Evolutionary conservation across 164 flowering plant species (phyloP), one percentile per base, ranked within the genome.

Genomic region (Vitis labrusca): DNA sequence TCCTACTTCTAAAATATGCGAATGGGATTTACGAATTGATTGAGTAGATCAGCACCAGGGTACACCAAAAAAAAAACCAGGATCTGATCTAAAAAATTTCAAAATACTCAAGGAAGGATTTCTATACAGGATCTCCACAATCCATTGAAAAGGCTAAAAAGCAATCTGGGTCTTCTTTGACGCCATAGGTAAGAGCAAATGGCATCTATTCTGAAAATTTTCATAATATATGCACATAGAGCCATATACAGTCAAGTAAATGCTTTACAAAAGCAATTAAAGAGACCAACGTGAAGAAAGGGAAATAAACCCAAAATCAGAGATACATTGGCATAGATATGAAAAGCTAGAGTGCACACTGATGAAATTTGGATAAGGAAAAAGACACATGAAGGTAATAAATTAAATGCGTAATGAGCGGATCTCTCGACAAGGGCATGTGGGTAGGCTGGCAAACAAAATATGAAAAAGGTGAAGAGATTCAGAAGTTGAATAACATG

Each of bases 401-500:
- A 57, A 67, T 19, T 63, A 71, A 65, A 62, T 55, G 75, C 82
- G 76, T 60, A 37, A 65, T 23, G 66, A 67, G 69, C 75, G 81
- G 83, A 83, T 81, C 82, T 79, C 7, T 48, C 5, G 53, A 69
- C 83, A 73, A 60, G 52, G 65, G 67, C 84, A 83, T 80, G 86
- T 83, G 86, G 72, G 71, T 14, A 55, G 64, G 63, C 32, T 16
- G 5, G 73, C 56, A 61, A 48, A 47, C 27, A 71, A 57, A 65
- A 69, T 23, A 23, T 23, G 27, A 48, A 60, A 50, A 66, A 44
- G 17, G 60, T 23, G 29, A 15, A 50, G 59, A 67, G 63, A 57
- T 14, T 64, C 66, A 44, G 48, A 59, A 55, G 73, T 3, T 23
- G 44, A 27, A 63, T 23, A 77, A 77, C 77, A 58, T 77, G 76